These are phyloP conservation scores for Lepidium didymum DNA, from an alignment of 345 rosid genomes.

Conservation along the genomic window DNA sequence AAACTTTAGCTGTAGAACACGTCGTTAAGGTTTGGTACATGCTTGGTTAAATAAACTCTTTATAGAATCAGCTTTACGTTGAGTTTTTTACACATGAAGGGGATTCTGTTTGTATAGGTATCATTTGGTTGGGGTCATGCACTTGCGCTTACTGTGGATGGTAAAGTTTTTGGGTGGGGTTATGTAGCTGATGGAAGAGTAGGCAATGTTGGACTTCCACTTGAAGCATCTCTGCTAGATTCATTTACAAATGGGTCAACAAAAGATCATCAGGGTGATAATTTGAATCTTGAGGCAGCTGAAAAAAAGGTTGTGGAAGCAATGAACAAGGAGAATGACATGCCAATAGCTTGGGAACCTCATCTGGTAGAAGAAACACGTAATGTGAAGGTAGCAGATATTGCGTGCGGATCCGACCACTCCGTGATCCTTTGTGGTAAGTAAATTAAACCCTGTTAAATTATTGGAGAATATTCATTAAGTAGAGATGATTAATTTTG, in stretches of 20 bases:
- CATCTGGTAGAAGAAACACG: constrained; percentile 48
- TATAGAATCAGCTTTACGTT: neutral
- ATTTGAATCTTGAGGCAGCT: constrained; percentile 39
- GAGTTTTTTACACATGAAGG: neutral
- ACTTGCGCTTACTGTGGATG: constrained; percentile 63
- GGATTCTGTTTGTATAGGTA: constrained; percentile 38
- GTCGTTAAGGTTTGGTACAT: constrained; percentile 59
- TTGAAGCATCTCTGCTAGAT: constrained; percentile 52
- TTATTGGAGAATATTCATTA: neutral
- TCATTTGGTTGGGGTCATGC: constrained; percentile 97
- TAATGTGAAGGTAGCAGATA: constrained; percentile 45
- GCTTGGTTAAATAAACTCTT: neutral
- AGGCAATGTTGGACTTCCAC: constrained; percentile 48
- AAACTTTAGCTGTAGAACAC: constrained; percentile 53
- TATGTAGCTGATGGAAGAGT: constrained; percentile 85
- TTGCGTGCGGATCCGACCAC: constrained; percentile 84
- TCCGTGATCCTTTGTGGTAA: constrained; percentile 72
- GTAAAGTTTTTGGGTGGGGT: constrained; percentile 87
- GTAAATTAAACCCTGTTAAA: constrained; percentile 10
- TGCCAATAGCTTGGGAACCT: constrained; percentile 92
- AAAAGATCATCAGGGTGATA: constrained; percentile 2
- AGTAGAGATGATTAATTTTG: neutral
- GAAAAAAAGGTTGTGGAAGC: constrained; percentile 61
- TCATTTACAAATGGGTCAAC: constrained; percentile 15
- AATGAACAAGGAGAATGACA: constrained; percentile 65